phyloP scores from a whole-genome alignment of 371 early-diverging fungal species.

The Mucor ambiguus region DNA sequence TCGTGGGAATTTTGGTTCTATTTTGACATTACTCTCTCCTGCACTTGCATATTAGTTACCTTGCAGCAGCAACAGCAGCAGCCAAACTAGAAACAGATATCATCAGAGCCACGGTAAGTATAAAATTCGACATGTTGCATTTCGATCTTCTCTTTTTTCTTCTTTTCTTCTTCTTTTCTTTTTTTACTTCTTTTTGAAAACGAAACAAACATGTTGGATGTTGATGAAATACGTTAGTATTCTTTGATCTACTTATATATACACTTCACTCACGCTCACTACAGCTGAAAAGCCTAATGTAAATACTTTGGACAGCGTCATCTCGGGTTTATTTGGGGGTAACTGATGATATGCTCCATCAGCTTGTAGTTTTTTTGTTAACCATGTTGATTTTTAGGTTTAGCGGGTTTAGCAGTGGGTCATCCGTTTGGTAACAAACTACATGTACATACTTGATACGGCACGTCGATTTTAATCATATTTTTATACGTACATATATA shows the following conservation, averaged over 20 bases:
- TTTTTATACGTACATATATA: not conserved
- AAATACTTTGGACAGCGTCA: slow-evolving; percentile 52
- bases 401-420: slow-evolving; percentile 65
- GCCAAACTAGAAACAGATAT: no score
- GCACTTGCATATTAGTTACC: not conserved
- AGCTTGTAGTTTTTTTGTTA: not conserved
- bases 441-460: not conserved
- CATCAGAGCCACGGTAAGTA: not conserved
- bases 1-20: slow-evolving; percentile 25
- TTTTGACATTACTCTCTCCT: not conserved
- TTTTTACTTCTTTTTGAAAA: not conserved
- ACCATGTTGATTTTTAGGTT: slow-evolving; percentile 40
- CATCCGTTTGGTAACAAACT: slow-evolving; percentile 66
- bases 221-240: slow-evolving; percentile 44
- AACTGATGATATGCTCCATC: not conserved
- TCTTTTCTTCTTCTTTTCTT: slow-evolving; percentile 12
- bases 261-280: not conserved
- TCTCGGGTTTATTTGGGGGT: slow-evolving; percentile 66
- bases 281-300: slow-evolving; percentile 42
- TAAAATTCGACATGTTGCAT: not conserved
- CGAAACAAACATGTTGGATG: slow-evolving; percentile 28
- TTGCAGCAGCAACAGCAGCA: not conserved
- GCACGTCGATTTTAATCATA: slow-evolving; percentile 3
- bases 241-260: not conserved
- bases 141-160: slow-evolving; percentile 9